These are phyloP conservation scores for Volvox africanus DNA, from an alignment of 139 green algal species.

Conservation along the genomic window DNA sequence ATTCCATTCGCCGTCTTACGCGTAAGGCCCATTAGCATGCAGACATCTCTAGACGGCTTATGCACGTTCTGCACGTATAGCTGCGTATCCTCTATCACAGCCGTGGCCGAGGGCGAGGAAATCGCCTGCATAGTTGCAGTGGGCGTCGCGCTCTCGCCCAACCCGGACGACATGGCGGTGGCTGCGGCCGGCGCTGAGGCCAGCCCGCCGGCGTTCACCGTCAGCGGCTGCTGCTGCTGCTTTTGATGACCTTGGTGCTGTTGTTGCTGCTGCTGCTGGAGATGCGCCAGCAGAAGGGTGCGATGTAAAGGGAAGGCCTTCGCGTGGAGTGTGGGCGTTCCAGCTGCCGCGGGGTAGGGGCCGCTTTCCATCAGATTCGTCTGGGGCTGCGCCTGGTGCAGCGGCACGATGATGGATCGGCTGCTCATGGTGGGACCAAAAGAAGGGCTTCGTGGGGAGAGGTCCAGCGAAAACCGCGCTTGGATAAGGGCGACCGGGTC, in stretches of 20 bases:
- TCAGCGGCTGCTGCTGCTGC: background rate
- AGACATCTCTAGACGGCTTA: background rate
- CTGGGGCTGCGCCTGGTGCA: background rate
- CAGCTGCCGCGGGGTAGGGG: background rate
- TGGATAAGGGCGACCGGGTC: background rate
- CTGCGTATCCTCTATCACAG: constrained; percentile 5
- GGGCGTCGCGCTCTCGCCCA: background rate
- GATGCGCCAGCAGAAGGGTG: background rate
- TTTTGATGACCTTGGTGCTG: background rate
- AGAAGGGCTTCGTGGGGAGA: background rate
- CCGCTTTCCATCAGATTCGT: too few relatives aligned
- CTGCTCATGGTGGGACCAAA: background rate
- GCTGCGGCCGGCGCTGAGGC: background rate
- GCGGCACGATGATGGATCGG: constrained; percentile 24
- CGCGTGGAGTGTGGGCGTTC: background rate
- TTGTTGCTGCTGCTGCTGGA: background rate
- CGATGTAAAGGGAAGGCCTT: constrained; percentile 2
- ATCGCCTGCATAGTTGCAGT: background rate
- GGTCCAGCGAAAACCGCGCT: background rate
- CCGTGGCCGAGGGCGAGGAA: background rate
- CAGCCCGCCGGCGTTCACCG: background rate
- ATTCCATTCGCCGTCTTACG: background rate
- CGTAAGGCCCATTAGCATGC: background rate
- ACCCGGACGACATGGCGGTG: background rate
- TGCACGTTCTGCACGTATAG: constrained; percentile 24